A percentile compares a stretch with the other conserved stretches of the same genome.
These are phyloP conservation scores for Microcyclosporella mali DNA, from an alignment of 2,329 filamentous ascomycete species.

Conservation along the genomic window DNA sequence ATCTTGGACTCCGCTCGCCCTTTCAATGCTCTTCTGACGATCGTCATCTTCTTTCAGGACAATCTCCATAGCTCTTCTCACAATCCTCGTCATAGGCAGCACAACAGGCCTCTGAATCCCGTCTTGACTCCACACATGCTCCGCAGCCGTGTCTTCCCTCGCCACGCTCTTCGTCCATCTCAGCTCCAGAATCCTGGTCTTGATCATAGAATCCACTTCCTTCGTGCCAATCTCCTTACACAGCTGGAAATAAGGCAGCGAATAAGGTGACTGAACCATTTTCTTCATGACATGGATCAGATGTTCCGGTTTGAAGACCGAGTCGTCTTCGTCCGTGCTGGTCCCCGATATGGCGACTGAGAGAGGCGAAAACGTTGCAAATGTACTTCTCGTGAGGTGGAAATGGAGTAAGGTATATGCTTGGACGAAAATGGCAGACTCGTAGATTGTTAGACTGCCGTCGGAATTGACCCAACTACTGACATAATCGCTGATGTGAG, in stretches of 20 bases:
- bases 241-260: slow-evolving; percentile 15
- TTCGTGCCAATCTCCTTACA: slow-evolving; percentile 15
- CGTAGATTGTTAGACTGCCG: slow-evolving; percentile 11
- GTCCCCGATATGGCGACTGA: slow-evolving; percentile 11
- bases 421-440: slow-evolving; percentile 15
- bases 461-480: slow-evolving; percentile 12
- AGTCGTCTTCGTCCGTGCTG: slow-evolving; percentile 8
- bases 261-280: slow-evolving; percentile 11
- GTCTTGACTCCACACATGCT: slow-evolving; percentile 13
- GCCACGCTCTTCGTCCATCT: slow-evolving; percentile 15
- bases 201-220: slow-evolving; percentile 16
- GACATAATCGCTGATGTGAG: slow-evolving; percentile 17
- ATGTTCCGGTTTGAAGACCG: slow-evolving; percentile 11
- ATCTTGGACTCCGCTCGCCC: not conserved
- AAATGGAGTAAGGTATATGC: slow-evolving; percentile 17
- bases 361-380: slow-evolving; percentile 14
- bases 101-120: slow-evolving; percentile 14
- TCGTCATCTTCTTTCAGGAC: slow-evolving; percentile 11
- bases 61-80: slow-evolving; percentile 16
- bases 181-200: slow-evolving; percentile 16
- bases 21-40: slow-evolving; percentile 1
- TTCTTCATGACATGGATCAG: slow-evolving; percentile 16
- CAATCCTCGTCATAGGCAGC: slow-evolving; percentile 15
- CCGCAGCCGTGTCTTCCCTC: slow-evolving; percentile 11
- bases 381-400: slow-evolving; percentile 12